phyloP scores from a whole-genome alignment of 257 asterid genomes.

The Catharanthus roseus region DNA sequence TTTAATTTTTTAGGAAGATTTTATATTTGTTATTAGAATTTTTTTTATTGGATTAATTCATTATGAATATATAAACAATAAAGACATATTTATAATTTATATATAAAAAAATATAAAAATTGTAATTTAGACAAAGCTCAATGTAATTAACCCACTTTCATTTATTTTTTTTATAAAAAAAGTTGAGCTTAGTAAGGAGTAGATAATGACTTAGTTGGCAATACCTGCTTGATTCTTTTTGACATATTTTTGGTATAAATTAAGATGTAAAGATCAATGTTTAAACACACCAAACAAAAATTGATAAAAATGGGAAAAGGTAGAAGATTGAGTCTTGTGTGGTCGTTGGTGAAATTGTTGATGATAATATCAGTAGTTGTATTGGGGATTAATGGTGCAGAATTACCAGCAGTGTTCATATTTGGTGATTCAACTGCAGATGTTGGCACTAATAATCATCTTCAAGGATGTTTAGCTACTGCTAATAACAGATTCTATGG shows the following conservation, averaged over 20 bases:
- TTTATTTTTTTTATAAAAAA: too few relatives aligned
- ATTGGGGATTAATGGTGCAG: constrained; percentile 14
- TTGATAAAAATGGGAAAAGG: neutral
- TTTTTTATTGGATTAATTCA: too few relatives aligned
- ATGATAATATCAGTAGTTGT: neutral
- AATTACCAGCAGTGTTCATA: constrained; percentile 28
- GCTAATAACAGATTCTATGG: constrained; percentile 47
- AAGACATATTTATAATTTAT: too few relatives aligned
- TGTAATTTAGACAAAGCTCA: too few relatives aligned
- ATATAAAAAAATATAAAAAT: too few relatives aligned
- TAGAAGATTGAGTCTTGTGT: neutral
- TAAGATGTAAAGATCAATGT: neutral
- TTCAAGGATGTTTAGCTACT: constrained; percentile 20
- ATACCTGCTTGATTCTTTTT: constrained; percentile 7
- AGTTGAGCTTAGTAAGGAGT: neutral
- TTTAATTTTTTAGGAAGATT: too few relatives aligned
- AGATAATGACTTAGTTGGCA: constrained; percentile 2
- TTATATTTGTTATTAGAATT: too few relatives aligned
- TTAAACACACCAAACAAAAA: neutral
- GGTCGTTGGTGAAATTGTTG: neutral
- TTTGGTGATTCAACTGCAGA: constrained; percentile 58
- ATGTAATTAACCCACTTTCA: too few relatives aligned
- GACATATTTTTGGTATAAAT: constrained; percentile 10
- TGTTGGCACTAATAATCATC: constrained; percentile 44
- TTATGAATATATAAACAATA: too few relatives aligned